Base-by-base conservation (phyloP, 2,329 filamentous ascomycete genomes). In the Alternaria triticina region DNA sequence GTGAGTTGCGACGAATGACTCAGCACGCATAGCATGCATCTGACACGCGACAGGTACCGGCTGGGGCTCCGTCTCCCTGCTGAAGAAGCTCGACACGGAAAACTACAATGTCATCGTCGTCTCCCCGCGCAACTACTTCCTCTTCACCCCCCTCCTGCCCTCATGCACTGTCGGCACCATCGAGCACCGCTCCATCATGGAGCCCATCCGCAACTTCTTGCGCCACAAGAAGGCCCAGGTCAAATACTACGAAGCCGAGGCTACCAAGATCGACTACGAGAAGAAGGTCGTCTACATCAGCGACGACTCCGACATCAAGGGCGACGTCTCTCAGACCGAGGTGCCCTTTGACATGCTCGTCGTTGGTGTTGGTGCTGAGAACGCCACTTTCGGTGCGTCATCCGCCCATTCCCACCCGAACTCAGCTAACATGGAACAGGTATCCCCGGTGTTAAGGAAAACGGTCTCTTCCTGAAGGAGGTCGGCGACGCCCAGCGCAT, bases 101-200 rank as follows among this genome's bases (percentile, higher is more conserved):
- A 97, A 98, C 87, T 99, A 98, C 89, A 98, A 99, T 82, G 95
- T 98, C 82, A 83, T 98, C 79, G 94, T 99, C 80, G 93, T 99
- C 81, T 98, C 96, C 54, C 96, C 96, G 58, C 93, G 96, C 80
- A 99, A 99, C 85, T 99, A 97, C 88, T 99, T 99, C 90, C 91
- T 99, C 73, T 99, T 99, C 87, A 99, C 96, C 28, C 96, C 96
- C 64, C 89, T 99, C 63, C 89, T 99, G 66, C 96, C 96, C 70
- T 98, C 95, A 79, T 99, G 96, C 84, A 98, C 96, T 56, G 97
- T 95, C 70, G 96, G 96, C 76, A 91, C 93, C 74, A 96, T 99
- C 82, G 96, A 99, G 87, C 96, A 98, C 86, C 93, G 96, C 80
- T 98, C 94, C 78, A 99, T 99, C 83, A 99, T 99, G 96, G 96